phyloP scores from a whole-genome alignment of 192 early-diverging fungal species.

The Podochytrium sp. region DNA sequence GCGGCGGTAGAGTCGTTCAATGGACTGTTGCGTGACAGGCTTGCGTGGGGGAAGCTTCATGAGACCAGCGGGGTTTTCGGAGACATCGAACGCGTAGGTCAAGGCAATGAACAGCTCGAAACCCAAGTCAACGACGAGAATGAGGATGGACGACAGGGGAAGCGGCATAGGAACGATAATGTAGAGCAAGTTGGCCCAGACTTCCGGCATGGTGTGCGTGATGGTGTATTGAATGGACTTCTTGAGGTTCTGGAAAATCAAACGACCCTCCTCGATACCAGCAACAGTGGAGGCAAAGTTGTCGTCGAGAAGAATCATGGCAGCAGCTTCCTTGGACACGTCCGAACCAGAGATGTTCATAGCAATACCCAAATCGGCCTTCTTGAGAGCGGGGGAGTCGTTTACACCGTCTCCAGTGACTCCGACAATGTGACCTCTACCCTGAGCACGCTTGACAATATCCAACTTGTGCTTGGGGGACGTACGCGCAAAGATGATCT shows the following conservation, averaged over 20 bases:
- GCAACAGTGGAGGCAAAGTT: conserved; percentile 93
- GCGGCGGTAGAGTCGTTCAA: conserved; percentile 26
- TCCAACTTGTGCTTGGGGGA: conserved; percentile 94
- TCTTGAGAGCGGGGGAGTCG: conserved; percentile 94
- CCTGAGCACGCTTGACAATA: conserved; percentile 88
- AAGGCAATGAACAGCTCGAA: conserved; percentile 89
- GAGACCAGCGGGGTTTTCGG: conserved; percentile 63
- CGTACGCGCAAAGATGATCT: conserved; percentile 93
- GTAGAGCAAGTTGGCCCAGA: conserved; percentile 84
- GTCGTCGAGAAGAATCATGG: conserved; percentile 97
- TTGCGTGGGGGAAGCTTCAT: conserved; percentile 89
- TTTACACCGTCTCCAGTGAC: conserved; percentile 97
- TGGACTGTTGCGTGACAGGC: conserved; percentile 69
- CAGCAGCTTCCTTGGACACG: conserved; percentile 89
- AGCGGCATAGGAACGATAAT: conserved; percentile 88
- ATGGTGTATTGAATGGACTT: conserved; percentile 92
- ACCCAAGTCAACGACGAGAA: conserved; percentile 90
- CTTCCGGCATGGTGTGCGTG: conserved; percentile 88
- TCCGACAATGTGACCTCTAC: conserved; percentile 90
- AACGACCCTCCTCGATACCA: conserved; percentile 91
- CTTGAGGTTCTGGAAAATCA: conserved; percentile 94
- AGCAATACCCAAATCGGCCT: conserved; percentile 94
- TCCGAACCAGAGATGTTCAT: conserved; percentile 97
- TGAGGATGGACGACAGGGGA: conserved; percentile 81
- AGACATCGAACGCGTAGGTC: conserved; percentile 89